Evolutionary conservation across 257 asterid genomes (phyloP).

Genomic region (Cinchona pubescens): DNA sequence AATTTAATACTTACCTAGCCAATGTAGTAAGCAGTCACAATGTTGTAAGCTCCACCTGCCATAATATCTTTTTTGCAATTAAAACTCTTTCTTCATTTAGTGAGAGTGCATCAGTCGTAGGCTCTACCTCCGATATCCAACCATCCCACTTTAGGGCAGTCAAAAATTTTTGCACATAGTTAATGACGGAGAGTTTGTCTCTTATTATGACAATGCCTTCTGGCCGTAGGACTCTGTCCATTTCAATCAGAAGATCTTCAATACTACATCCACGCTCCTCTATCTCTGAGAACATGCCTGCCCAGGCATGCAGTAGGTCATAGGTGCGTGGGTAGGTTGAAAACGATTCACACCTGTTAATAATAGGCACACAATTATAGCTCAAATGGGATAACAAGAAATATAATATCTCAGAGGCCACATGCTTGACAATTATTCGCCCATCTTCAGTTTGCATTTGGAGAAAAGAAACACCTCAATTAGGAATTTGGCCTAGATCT

Average conservation of each 20-base stretch:
- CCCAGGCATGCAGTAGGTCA: conserved; percentile 89
- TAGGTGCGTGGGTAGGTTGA: conserved; percentile 94
- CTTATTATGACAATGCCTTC: conserved; percentile 79
- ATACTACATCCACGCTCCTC: conserved; percentile 66
- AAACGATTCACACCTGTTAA: conserved; percentile 90
- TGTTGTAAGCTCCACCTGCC: conserved; percentile 35
- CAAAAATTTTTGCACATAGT: conserved; percentile 52
- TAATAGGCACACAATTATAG: conserved; percentile 17
- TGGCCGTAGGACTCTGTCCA: conserved; percentile 88
- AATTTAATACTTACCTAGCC: conserved; percentile 1
- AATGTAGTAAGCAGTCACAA: conserved; percentile 13
- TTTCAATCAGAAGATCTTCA: conserved; percentile 81
- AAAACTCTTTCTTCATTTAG: conserved; percentile 60
- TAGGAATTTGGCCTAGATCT: not conserved
- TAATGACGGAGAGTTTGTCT: conserved; percentile 56
- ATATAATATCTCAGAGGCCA: not conserved
- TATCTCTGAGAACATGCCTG: conserved; percentile 64
- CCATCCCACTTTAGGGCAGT: conserved; percentile 76
- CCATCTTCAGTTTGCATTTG: not conserved
- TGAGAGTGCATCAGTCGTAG: conserved; percentile 58
- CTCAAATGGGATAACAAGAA: not conserved
- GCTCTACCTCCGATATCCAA: conserved; percentile 79
- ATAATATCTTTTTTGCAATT: conserved; percentile 57
- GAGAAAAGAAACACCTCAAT: too few species aligned
- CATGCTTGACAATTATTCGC: not conserved